Base-by-base conservation (phyloP, 2,329 filamentous ascomycete genomes). In the Sclerotinia borealis region DNA sequence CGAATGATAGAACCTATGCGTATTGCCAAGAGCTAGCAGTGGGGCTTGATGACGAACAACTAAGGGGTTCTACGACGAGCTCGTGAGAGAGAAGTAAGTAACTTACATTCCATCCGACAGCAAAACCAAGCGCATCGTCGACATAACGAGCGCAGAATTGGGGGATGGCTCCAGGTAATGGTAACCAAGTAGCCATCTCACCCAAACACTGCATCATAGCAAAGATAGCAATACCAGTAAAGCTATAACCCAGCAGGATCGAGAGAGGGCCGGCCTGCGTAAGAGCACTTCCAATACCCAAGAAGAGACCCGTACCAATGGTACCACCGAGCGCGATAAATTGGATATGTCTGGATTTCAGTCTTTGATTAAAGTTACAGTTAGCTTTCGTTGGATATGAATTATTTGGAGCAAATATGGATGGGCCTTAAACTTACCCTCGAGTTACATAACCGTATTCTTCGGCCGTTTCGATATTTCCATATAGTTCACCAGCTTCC, bases 61-160 rank as follows among this genome's bases (percentile, higher is more conserved):
- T n/a, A n/a, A n/a, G n/a, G n/a, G 7, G 11, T 31, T 31, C 11
- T 15, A 10, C 8, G 1, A 19, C 27, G 15, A 31, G 19, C 37
- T 27, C 3, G 22, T 29, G 37, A 37, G 58, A 72, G 90, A 90
- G 85, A 86, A 90, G 90, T 90, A 10, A 85, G 87, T 59, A 89
- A 79, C 66, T 86, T 85, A 56, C 84, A 64, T 84, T 85, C 82
- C 81, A 84, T 0, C 81, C 83, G 25, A 83, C 75, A 4, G 81
- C 81, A 66, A 83, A 83, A 31, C 81, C 81, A 61, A 83, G 79
- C 2, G 82, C 81, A 67, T 83, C 81, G 65, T 84, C 81, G 27
- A 81, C 66, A 31, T 73, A 75, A 55, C 72, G 71, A 19, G 72
- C 71, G 61, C 64, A 83, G 75, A 69, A 82, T 75, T 73, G 82